phyloP scores from a whole-genome alignment of 2,329 filamentous ascomycete genomes.

The Fusarium subtropicale region DNA sequence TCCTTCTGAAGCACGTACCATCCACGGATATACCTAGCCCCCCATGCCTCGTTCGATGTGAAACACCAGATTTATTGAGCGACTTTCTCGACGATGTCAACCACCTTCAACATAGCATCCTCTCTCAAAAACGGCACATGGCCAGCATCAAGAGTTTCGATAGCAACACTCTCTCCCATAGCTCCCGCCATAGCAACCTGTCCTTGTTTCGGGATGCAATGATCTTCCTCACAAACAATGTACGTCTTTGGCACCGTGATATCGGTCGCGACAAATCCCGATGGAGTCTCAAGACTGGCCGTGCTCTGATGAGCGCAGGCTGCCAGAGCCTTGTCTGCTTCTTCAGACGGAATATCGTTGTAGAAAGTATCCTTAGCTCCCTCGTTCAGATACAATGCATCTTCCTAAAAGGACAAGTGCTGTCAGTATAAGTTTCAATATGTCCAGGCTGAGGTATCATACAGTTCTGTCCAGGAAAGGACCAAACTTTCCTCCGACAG shows the following conservation, averaged over 20 bases:
- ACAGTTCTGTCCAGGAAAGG: constrained; percentile 22
- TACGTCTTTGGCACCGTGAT: constrained; percentile 44
- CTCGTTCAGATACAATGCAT: constrained; percentile 9
- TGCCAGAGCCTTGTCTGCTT: background rate
- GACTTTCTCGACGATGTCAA: background rate
- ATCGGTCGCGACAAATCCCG: constrained; percentile 40
- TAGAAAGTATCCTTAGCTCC: constrained; percentile 13
- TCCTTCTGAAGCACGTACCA: too few relatives aligned
- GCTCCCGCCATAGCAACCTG: constrained; percentile 41
- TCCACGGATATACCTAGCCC: too few relatives aligned
- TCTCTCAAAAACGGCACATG: constrained; percentile 11
- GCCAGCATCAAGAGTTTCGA: background rate
- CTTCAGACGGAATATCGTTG: background rate
- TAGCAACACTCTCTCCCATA: background rate
- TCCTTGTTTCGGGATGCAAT: constrained; percentile 27
- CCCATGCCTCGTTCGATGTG: too few relatives aligned
- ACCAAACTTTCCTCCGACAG: background rate
- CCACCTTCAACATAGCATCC: background rate
- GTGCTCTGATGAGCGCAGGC: constrained; percentile 33
- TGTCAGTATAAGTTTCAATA: background rate
- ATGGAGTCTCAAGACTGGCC: constrained; percentile 25
- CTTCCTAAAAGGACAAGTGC: background rate
- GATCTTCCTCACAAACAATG: constrained; percentile 44
- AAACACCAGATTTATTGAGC: background rate
- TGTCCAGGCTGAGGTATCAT: background rate